phyloP scores from a whole-genome alignment of 345 rosid species.

The Clausena lansium region DNA sequence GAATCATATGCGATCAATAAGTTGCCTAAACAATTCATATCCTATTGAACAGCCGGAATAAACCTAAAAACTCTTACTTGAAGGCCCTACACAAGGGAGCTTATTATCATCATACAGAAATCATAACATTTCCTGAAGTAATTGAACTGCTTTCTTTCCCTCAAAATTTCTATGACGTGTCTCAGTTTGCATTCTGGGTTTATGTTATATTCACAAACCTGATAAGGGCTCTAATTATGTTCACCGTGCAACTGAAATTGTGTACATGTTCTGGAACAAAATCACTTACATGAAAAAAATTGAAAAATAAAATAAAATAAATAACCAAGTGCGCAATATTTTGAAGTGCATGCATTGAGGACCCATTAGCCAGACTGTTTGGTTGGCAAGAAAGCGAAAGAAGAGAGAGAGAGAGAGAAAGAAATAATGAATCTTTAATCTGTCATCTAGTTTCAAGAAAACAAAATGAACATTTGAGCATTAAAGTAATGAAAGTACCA shows the following conservation, averaged over 20 bases:
- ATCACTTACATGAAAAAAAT: background rate
- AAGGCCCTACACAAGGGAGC: background rate
- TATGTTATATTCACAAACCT: background rate
- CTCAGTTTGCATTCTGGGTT: background rate
- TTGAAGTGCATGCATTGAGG: background rate
- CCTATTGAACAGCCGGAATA: background rate
- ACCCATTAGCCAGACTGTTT: background rate
- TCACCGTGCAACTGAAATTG: background rate
- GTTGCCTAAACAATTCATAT: too few species aligned
- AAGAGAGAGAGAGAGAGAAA: background rate
- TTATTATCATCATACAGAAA: background rate
- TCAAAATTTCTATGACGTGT: background rate
- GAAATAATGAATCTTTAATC: background rate
- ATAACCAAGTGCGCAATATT: background rate
- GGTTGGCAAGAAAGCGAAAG: background rate
- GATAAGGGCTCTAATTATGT: background rate
- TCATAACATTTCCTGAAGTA: background rate
- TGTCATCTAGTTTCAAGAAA: background rate
- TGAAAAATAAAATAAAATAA: background rate
- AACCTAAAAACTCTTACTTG: background rate
- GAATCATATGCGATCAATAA: too few species aligned
- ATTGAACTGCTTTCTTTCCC: background rate
- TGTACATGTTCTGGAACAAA: background rate
- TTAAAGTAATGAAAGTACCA: slow-evolving; percentile 26
- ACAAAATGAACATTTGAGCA: background rate